Percentiles rank a stretch among this genome's conserved stretches.
phyloP scores from a whole-genome alignment of 2,329 filamentous ascomycete species.

The Fusarium penzigii region DNA sequence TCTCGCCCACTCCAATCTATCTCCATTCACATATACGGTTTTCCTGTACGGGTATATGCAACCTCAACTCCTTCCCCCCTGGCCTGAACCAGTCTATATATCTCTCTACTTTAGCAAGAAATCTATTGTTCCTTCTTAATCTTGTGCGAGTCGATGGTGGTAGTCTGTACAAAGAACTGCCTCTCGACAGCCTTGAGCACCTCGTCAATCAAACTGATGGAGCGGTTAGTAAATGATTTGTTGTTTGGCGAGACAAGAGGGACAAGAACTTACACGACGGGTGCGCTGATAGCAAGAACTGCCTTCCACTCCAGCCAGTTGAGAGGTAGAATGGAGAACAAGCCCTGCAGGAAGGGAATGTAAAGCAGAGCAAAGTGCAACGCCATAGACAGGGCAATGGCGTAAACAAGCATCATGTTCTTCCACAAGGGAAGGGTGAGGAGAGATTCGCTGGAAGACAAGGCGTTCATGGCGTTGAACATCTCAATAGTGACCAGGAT shows the following conservation, averaged over 20 bases:
- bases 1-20: slow-evolving; percentile 7
- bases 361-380: slow-evolving; percentile 95
- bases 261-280: slow-evolving; percentile 75
- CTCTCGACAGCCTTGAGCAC: slow-evolving; percentile 77
- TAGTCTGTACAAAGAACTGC: slow-evolving; percentile 60
- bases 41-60: slow-evolving; percentile 31
- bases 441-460: slow-evolving; percentile 92
- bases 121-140: slow-evolving; percentile 57
- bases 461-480: slow-evolving; percentile 98
- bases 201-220: slow-evolving; percentile 74
- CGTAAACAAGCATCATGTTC: slow-evolving; percentile 98
- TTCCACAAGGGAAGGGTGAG: slow-evolving; percentile 94
- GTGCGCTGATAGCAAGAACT: slow-evolving; percentile 82
- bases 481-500: slow-evolving; percentile 97
- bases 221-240: slow-evolving; percentile 24
- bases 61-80: slow-evolving; percentile 30
- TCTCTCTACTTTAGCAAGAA: slow-evolving; percentile 22
- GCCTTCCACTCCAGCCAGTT: slow-evolving; percentile 90
- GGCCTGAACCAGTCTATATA: slow-evolving; percentile 18
- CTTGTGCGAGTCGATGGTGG: slow-evolving; percentile 38
- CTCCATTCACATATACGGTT: neutral
- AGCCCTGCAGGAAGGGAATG: slow-evolving; percentile 79
- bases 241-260: neutral
- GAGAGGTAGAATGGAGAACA: slow-evolving; percentile 91
- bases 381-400: slow-evolving; percentile 88